Evolutionary conservation across 306 rosid genomes (phyloP), one percentile per base, ranked within the genome.

Genomic region (Citrullus amarus): DNA sequence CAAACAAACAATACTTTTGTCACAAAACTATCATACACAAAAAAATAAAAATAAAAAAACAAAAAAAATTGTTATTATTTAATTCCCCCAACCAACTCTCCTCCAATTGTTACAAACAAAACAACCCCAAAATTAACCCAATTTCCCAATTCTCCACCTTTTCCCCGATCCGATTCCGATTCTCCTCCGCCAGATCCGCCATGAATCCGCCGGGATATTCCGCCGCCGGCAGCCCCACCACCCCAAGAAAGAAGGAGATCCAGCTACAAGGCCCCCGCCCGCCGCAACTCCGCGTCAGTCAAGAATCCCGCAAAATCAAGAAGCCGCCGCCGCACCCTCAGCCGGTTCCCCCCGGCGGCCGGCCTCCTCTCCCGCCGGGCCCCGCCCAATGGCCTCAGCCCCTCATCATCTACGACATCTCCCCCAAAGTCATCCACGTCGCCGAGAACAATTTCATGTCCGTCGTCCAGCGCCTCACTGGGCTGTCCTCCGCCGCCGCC

Each of bases 381-480:
- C 28, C 17, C 9, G 70, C 77, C 0, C 90, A 83, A 59, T 80
- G 66, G 13, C 80, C 81, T 1, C 80, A 93, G 76, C 98, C 96
- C 0, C 57, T 91, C 20, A 91, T 95, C 30, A 95, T 95, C 83
- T 95, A 95, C 90, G 80, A 91, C 48, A 91, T 95, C 7, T 95
- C 98, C 46, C 98, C 98, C 2, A 91, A 91, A 81, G 93, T 87
- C 76, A 86, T 89, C 80, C 91, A 91, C 73, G 82, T 91, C 72
- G 36, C 86, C 1, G 93, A 78, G 69, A 81, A 22, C 61, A 86
- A 95, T 48, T 95, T 95, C 91, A 91, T 89, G 97, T 89, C 94
- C 84, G 75, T 88, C 14, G 97, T 95, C 38, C 99, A 95, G 81
- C 92, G 97, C 60, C 97, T 95, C 77, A 95, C 99, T 16, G 99